Percentiles rank a stretch among this genome's conserved stretches.
Conservation (phyloP, 108 stramenopile species). For the Skeletonema potamos region DNA sequence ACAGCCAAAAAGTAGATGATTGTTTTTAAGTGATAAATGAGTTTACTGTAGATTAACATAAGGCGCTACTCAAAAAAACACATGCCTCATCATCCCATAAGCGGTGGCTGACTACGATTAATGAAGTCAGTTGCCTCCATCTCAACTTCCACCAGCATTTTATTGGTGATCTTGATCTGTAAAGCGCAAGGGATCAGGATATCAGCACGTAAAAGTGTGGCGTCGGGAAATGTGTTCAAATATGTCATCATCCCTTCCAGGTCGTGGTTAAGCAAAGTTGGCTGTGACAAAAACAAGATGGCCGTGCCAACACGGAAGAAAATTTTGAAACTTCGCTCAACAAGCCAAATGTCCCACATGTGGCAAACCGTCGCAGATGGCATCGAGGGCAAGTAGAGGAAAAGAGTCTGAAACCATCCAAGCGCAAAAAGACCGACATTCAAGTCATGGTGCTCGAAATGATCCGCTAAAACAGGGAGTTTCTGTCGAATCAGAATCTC, state of each 20-base stretch:
- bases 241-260: conserved; percentile 93
- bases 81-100: conserved; percentile 7
- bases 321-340: conserved; percentile 88
- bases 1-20: conserved; percentile 16
- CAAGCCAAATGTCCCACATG: conserved; percentile 94
- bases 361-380: conserved; percentile 86
- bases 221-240: conserved; percentile 90
- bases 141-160: conserved; percentile 80
- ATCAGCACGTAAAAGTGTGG: conserved; percentile 82
- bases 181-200: conserved; percentile 88
- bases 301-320: conserved; percentile 90
- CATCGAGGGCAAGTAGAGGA: conserved; percentile 91
- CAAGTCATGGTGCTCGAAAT: conserved; percentile 89
- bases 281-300: conserved; percentile 87
- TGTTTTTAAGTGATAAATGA: background rate
- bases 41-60: background rate
- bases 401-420: conserved; percentile 91
- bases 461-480: conserved; percentile 87
- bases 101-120: conserved; percentile 8
- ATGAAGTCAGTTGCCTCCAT: conserved; percentile 47
- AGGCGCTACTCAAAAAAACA: no score
- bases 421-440: conserved; percentile 89
- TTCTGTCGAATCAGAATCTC: conserved; percentile 80
- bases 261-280: conserved; percentile 83
- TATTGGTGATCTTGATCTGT: conserved; percentile 89